These are phyloP conservation scores for Pichia sp. DNA, from an alignment of 1,139 yeast genomes.

Conservation along the genomic window DNA sequence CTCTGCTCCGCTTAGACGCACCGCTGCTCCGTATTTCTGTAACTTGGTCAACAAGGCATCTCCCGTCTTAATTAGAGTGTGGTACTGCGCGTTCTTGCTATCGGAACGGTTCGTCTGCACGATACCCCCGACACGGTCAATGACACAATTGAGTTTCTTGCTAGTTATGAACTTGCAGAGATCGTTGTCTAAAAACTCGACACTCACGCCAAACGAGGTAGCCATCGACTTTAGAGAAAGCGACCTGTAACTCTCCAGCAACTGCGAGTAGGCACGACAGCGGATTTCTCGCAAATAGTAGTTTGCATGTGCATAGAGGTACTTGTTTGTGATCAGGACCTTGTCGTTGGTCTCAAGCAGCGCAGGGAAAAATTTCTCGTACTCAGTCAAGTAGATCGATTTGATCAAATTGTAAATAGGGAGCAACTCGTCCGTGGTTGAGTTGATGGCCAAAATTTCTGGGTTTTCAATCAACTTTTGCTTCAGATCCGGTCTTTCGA, in stretches of 20 bases:
- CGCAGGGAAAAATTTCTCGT: constrained; percentile 72
- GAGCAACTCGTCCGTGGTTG: constrained; percentile 67
- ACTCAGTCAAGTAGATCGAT: constrained; percentile 85
- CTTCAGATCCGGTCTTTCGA: constrained; percentile 82
- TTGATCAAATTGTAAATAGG: constrained; percentile 83
- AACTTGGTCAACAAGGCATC: constrained; percentile 88
- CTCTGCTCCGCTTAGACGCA: constrained; percentile 89
- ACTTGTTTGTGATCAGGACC: constrained; percentile 69
- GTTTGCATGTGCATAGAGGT: constrained; percentile 72
- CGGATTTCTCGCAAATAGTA: constrained; percentile 89
- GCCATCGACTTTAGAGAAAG: constrained; percentile 92
- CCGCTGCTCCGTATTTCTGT: constrained; percentile 97
- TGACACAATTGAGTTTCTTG: constrained; percentile 89
- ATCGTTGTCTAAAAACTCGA: constrained; percentile 76
- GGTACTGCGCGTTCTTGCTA: constrained; percentile 92
- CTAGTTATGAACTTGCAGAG: constrained; percentile 88
- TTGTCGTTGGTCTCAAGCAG: constrained; percentile 75
- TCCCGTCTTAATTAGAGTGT: constrained; percentile 83
- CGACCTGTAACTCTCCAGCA: constrained; percentile 90
- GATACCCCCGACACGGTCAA: constrained; percentile 92
- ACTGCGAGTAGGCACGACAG: constrained; percentile 90
- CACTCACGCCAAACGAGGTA: constrained; percentile 79
- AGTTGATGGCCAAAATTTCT: constrained; percentile 77
- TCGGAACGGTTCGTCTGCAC: constrained; percentile 96
- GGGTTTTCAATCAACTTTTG: constrained; percentile 88